These are phyloP conservation scores for Fusarium agapanthi DNA, from an alignment of 2,329 filamentous ascomycete genomes.

Conservation along the genomic window DNA sequence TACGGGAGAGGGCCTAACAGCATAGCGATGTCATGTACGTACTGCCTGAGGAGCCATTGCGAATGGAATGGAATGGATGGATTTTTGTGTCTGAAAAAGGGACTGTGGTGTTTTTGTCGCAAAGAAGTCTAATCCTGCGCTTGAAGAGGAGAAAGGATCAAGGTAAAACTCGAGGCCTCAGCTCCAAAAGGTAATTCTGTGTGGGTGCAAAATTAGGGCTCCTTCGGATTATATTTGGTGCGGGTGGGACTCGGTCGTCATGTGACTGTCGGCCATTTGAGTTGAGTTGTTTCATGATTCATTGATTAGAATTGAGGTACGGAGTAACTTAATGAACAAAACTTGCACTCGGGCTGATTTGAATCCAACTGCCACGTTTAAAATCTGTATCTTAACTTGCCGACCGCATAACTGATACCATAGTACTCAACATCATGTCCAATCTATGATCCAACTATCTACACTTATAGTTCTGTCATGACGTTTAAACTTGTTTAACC, in stretches of 20 bases:
- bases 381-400: not conserved
- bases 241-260: not conserved
- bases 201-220: slow-evolving; percentile 46
- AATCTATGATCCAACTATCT: not conserved
- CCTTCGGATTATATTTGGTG: slow-evolving; percentile 12
- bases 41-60: slow-evolving; percentile 90
- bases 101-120: slow-evolving; percentile 52
- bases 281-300: too few relatives aligned
- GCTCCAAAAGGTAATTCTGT: slow-evolving; percentile 3
- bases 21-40: slow-evolving; percentile 91
- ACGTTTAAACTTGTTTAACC: not conserved
- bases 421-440: not conserved
- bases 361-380: not conserved
- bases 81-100: slow-evolving; percentile 42
- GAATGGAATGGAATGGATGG: slow-evolving; percentile 42
- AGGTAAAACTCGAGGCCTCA: slow-evolving; percentile 21
- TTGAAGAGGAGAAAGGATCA: slow-evolving; percentile 38
- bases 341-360: not conserved
- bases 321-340: not conserved
- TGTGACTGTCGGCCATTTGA: not conserved
- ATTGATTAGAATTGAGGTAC: not conserved
- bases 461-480: not conserved
- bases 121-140: slow-evolving; percentile 87
- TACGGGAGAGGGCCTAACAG: slow-evolving; percentile 71
- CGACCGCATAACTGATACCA: not conserved